Evolutionary conservation across 2,329 filamentous ascomycete species (phyloP), one percentile per base, ranked within the genome.

Genomic region (Fusarium sulawesiense): DNA sequence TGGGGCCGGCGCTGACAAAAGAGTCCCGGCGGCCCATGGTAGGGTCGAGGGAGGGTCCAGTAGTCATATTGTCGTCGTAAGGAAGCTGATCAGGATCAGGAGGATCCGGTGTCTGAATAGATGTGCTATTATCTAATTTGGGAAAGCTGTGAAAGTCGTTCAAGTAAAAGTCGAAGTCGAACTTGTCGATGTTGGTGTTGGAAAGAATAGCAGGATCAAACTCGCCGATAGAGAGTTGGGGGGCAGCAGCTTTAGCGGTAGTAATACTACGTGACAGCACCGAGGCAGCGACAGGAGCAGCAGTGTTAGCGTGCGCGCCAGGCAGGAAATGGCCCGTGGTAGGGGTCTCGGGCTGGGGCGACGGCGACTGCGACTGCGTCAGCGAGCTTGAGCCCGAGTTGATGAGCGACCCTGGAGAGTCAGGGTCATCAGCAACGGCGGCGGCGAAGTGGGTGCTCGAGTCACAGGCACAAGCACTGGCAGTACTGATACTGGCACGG

Each of bases 1-100:
- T 90, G 23, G 89, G 87, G 50, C 88, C 87, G 61, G 87, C 86
- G 80, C 87, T 88, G 78, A 88, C 87, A 78, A 91, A 90, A 56
- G 88, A 91, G 81, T 90, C 88, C 78, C 90, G 83, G 77, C 86
- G 87, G 80, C 85, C 82, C 81, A 88, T 83, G 78, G 79, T 78
- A 61, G 84, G 83, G 80, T 90, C 88, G 75, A 88, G 85, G 68
- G 83, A 81, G 59, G 86, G 84, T 73, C 86, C 87, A 72, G 87
- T 86, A 71, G 88, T 89, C 85, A 90, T 89, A 56, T 85, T 78
- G 81, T 81, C 60, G 78, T 74, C 72, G 71, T 75, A n/a, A 72
- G 63, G 76, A 68, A 70, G 50, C 34, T 63, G 64, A 7, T 21
- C 34, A 20, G 40, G n/a, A 21, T 16, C 32, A 41, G 34, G 40